Evolutionary conservation across 768 basidiomycete genomes (phyloP).

Genomic region (Postia placenta): DNA sequence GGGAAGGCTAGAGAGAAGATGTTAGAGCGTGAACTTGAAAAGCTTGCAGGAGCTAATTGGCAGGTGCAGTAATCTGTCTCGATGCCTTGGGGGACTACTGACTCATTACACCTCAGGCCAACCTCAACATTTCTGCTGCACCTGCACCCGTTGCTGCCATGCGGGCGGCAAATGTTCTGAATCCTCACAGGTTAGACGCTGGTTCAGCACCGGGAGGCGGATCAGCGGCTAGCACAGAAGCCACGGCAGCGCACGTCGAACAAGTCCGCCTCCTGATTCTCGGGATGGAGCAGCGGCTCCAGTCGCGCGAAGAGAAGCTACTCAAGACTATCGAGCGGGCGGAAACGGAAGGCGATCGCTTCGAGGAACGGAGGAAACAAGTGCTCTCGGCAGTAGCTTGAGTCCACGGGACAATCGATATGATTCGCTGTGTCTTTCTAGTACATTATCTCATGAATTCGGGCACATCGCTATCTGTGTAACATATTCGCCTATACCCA

Average conservation of each 20-base stretch:
- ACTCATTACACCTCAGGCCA: slow-evolving; percentile 15
- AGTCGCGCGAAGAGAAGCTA: slow-evolving; percentile 56
- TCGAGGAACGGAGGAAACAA: slow-evolving; percentile 43
- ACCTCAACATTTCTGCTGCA: slow-evolving; percentile 32
- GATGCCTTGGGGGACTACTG: too few species aligned
- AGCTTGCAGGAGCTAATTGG: slow-evolving; percentile 76
- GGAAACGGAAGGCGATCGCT: slow-evolving; percentile 49
- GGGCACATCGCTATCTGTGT: background rate
- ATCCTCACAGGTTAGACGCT: slow-evolving; percentile 6
- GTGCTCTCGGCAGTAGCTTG: slow-evolving; percentile 17
- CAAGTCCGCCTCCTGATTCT: slow-evolving; percentile 62
- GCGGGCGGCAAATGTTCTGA: slow-evolving; percentile 18
- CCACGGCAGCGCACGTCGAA: slow-evolving; percentile 55
- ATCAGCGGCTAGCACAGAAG: slow-evolving; percentile 27
- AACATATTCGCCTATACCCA: background rate
- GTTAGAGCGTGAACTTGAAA: slow-evolving; percentile 66
- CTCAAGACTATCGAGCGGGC: slow-evolving; percentile 54
- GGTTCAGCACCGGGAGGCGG: slow-evolving; percentile 9
- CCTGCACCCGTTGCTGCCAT: slow-evolving; percentile 26
- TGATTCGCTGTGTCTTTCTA: background rate
- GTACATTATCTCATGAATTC: background rate
- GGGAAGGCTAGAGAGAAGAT: slow-evolving; percentile 67
- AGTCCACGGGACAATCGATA: too few species aligned
- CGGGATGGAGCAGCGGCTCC: slow-evolving; percentile 71
- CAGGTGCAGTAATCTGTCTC: slow-evolving; percentile 46